Evolutionary conservation across 1,139 yeast genomes (phyloP).

Genomic region (Blastobotrys buckinghamii): DNA sequence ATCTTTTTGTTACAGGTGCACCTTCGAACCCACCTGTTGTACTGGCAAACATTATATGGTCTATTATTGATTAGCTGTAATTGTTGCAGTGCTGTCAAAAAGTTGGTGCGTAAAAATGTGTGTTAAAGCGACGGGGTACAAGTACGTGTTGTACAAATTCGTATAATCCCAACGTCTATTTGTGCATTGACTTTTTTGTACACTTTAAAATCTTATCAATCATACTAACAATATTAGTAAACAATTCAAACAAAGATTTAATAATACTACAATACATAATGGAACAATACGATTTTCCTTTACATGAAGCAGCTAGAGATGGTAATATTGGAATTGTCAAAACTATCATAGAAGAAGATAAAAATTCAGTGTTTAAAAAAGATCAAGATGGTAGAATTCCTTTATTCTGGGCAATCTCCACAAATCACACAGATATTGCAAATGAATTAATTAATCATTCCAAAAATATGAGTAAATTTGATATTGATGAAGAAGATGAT

Average conservation of each 20-base stretch:
- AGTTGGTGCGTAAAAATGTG: too few species aligned
- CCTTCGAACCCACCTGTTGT: constrained; percentile 53
- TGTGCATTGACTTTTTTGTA: neutral
- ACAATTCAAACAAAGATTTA: too few species aligned
- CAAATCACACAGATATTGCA: constrained; percentile 50
- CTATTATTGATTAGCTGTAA: too few species aligned
- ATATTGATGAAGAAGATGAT: constrained; percentile 66
- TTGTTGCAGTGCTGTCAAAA: too few species aligned
- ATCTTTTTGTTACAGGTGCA: constrained; percentile 50
- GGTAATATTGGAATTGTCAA: constrained; percentile 47
- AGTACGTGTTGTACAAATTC: too few species aligned
- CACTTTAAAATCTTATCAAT: neutral
- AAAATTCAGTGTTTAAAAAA: constrained; percentile 39
- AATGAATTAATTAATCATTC: constrained; percentile 43
- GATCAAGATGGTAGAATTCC: constrained; percentile 82
- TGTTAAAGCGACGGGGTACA: too few species aligned
- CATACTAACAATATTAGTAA: too few species aligned
- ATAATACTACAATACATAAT: too few species aligned
- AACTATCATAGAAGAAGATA: constrained; percentile 43
- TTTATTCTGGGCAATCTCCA: constrained; percentile 84
- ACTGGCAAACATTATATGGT: constrained; percentile 31
- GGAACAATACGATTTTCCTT: constrained; percentile 18
- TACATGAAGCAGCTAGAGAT: constrained; percentile 59
- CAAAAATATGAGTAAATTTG: constrained; percentile 34
- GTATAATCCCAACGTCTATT: too few species aligned